Evolutionary conservation across 202 grass and related monocot species (phyloP).

Genomic region (Schoenoplectus triqueter): DNA sequence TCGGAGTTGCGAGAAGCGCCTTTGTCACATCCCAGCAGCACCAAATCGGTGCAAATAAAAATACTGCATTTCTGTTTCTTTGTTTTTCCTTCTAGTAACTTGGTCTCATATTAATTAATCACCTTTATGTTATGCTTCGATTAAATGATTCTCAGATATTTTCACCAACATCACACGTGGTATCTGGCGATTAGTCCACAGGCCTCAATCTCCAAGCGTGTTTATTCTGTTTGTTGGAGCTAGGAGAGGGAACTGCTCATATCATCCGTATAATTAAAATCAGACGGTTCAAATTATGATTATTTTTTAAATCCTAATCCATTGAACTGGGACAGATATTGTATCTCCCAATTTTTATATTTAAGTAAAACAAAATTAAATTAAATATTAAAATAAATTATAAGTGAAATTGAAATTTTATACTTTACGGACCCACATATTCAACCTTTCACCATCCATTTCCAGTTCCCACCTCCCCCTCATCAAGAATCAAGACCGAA

Average conservation of each 20-base stretch:
- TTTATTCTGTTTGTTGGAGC: background rate
- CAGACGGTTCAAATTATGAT: background rate
- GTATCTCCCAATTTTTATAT: no score
- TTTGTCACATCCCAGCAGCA: background rate
- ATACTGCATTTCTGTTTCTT: background rate
- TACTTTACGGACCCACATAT: no score
- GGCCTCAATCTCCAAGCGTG: background rate
- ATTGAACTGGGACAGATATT: no score
- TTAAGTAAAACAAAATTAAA: no score
- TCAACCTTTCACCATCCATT: background rate
- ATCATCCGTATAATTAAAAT: constrained; percentile 8
- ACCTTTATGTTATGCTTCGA: background rate
- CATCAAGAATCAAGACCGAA: background rate
- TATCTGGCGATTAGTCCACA: background rate
- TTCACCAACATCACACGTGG: constrained; percentile 23
- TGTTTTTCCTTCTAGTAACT: constrained; percentile 6
- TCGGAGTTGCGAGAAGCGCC: constrained; percentile 25
- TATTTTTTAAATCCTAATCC: no score
- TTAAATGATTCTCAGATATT: constrained; percentile 11
- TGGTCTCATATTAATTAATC: constrained; percentile 19
- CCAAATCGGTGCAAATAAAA: background rate
- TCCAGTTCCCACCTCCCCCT: background rate
- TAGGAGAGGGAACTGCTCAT: background rate
- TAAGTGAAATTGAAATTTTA: no score
- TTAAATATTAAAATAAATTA: no score